Evolutionary conservation across 2,329 filamentous ascomycete genomes (phyloP).

Genomic region (Chrysosphaeria jannelii): DNA sequence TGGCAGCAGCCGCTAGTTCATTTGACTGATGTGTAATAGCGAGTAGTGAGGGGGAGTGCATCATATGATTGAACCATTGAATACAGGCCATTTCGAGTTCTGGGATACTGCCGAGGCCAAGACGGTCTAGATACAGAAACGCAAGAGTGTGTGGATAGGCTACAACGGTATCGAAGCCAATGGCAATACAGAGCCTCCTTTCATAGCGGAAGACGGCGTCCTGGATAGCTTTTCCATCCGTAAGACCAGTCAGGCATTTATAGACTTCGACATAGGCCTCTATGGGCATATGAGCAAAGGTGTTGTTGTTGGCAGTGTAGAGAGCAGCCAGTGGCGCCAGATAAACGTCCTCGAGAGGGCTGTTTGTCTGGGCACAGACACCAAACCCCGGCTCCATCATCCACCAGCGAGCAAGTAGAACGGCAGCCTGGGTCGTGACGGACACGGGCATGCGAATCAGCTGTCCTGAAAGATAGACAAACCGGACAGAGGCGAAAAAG

Average conservation of each 20-base stretch:
- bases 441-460: slow-evolving; percentile 65
- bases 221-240: no score
- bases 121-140: slow-evolving; percentile 73
- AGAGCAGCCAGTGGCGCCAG: slow-evolving; percentile 51
- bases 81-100: slow-evolving; percentile 31
- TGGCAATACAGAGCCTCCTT: slow-evolving; percentile 38
- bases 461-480: slow-evolving; percentile 52
- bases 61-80: slow-evolving; percentile 56
- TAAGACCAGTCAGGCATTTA: no score
- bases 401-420: slow-evolving; percentile 61
- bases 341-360: slow-evolving; percentile 18
- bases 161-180: slow-evolving; percentile 64
- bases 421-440: slow-evolving; percentile 57
- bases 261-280: no score
- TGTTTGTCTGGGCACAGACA: neutral
- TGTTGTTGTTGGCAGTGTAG: slow-evolving; percentile 54
- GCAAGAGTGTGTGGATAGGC: slow-evolving; percentile 63
- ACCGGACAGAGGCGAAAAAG: slow-evolving; percentile 37
- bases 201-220: slow-evolving; percentile 80
- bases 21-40: slow-evolving; percentile 82
- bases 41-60: slow-evolving; percentile 65
- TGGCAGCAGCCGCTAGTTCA: slow-evolving; percentile 56
- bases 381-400: slow-evolving; percentile 15
- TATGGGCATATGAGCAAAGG: no score
- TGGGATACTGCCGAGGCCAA: slow-evolving; percentile 33